Base-by-base conservation (phyloP, 2,329 filamentous ascomycete species). In the Samsoniella hepiali region DNA sequence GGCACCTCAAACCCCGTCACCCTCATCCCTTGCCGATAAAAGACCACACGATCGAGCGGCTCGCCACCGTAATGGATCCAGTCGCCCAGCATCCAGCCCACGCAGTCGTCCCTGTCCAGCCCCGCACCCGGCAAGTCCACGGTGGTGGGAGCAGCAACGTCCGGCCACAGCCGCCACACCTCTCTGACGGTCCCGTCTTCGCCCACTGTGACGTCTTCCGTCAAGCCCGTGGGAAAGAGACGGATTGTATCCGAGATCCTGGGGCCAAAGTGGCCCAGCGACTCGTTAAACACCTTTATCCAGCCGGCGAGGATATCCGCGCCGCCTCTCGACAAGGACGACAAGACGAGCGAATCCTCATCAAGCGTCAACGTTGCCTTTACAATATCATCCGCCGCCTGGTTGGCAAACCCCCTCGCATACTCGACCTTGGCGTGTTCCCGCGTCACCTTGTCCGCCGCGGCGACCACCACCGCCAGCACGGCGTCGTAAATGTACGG, bases 11-110 rank as follows among this genome's bases (percentile, higher is more conserved):
- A 65, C 0, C 73, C 73, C 38, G 70, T 29, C 1, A 75, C 70
- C 7, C 67, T 50, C 5, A 65, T 62, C 5, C 57, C 58, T 56
- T 74, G 69, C 45, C 68, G 66, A 27, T 72, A 69, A 51, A 78
- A 69, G 2, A 75, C 49, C 8, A 76, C 64, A 8, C 71, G 65
- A 51, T 77, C 74, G 11, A 77, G 42, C 1, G 74, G 69, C 63
- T 76, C 69, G 10, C 72, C 67, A 0, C 72, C 73, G 62, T 77
- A 77, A 34, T 74, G 70, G 29, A 77, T 64, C 73, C 72, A 77
- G 40, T 76, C 73, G 0, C 69, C 70, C 5, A 73, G 62, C 40
- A 69, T 72, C 74, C 74, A 77, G 3, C 69, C 66, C 1, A 69
- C 32, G 45, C 74, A 76, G 22, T 69, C 68, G n/a, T 69, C 63